Evolutionary conservation across 352 stramenopile genomes (phyloP).

Genomic region (Globisporangium paroecandrum): DNA sequence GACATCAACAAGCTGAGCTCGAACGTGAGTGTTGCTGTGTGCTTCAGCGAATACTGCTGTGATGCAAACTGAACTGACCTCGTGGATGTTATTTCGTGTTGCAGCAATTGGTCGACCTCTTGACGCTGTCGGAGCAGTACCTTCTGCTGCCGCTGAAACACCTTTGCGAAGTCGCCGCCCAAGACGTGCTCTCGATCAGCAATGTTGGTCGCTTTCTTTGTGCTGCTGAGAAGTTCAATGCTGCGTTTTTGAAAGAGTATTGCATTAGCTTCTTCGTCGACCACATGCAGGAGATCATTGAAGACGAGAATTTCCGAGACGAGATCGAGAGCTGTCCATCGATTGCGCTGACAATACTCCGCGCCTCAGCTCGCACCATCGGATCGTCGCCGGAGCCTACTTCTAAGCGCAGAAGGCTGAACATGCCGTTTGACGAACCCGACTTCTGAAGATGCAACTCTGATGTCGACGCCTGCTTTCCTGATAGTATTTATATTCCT

Average conservation of each 20-base stretch:
- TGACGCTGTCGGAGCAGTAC: conserved; percentile 82
- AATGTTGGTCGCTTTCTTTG: conserved; percentile 78
- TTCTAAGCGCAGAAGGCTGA: conserved; percentile 69
- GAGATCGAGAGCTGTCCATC: conserved; percentile 77
- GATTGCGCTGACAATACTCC: conserved; percentile 76
- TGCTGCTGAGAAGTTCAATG: conserved; percentile 82
- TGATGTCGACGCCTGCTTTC: conserved; percentile 15
- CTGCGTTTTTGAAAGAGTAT: conserved; percentile 78
- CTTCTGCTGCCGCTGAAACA: conserved; percentile 72
- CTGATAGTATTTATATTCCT: conserved; percentile 37
- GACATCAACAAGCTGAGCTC: conserved; percentile 76
- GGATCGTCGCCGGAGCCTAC: conserved; percentile 35
- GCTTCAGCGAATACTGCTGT: not conserved
- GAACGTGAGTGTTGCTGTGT: conserved; percentile 37
- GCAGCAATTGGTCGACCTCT: conserved; percentile 83
- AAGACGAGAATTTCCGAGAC: conserved; percentile 79
- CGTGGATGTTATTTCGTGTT: conserved; percentile 10
- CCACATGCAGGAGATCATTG: conserved; percentile 73
- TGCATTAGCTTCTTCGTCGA: conserved; percentile 78
- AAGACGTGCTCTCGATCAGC: conserved; percentile 64
- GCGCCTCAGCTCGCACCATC: conserved; percentile 40
- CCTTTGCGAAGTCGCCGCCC: conserved; percentile 69
- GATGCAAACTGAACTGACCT: not conserved
- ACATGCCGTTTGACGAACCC: conserved; percentile 78
- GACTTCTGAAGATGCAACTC: conserved; percentile 44